These are phyloP conservation scores for Epichloe hybrida DNA, from an alignment of 2,329 filamentous ascomycete genomes.

Conservation along the genomic window DNA sequence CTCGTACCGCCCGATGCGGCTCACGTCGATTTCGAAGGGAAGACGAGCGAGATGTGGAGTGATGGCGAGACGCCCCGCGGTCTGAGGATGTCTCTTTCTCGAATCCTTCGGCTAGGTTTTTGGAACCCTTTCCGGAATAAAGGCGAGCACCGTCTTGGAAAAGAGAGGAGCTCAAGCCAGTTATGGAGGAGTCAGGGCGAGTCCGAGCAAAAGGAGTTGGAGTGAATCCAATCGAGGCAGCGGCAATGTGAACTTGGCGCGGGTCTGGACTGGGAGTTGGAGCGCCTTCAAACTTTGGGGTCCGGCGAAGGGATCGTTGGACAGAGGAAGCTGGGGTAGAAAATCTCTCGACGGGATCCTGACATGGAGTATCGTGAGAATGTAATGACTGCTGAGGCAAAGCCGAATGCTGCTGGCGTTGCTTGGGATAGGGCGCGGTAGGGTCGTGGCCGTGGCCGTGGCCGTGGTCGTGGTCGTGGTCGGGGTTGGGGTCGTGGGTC, in stretches of 20 bases:
- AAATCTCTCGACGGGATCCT: slow-evolving; percentile 21
- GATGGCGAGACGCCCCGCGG: slow-evolving; percentile 13
- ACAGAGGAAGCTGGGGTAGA: slow-evolving; percentile 32
- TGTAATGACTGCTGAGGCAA: slow-evolving; percentile 6
- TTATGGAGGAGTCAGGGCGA: slow-evolving; percentile 14
- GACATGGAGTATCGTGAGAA: neutral
- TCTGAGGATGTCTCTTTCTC: slow-evolving; percentile 25
- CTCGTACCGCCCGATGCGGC: slow-evolving; percentile 39
- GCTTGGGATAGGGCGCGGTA: slow-evolving; percentile 24
- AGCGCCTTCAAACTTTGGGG: slow-evolving; percentile 34
- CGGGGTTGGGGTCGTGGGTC: slow-evolving; percentile 27
- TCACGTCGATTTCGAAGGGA: slow-evolving; percentile 20
- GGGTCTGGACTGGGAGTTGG: slow-evolving; percentile 30
- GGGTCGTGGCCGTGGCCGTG: slow-evolving; percentile 28
- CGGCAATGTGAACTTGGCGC: slow-evolving; percentile 30
- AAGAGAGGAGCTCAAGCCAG: slow-evolving; percentile 28
- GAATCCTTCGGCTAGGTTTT: slow-evolving; percentile 33
- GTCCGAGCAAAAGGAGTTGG: slow-evolving; percentile 14
- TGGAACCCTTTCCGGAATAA: slow-evolving; percentile 26
- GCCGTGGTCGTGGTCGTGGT: slow-evolving; percentile 24
- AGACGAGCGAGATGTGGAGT: slow-evolving; percentile 15
- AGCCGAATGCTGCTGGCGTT: slow-evolving; percentile 24
- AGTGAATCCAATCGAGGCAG: slow-evolving; percentile 34
- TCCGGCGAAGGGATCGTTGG: slow-evolving; percentile 34
- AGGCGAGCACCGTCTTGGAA: slow-evolving; percentile 13